These are phyloP conservation scores for Penicillium nucicola DNA, from an alignment of 495 filamentous ascomycete genomes.

Conservation along the genomic window DNA sequence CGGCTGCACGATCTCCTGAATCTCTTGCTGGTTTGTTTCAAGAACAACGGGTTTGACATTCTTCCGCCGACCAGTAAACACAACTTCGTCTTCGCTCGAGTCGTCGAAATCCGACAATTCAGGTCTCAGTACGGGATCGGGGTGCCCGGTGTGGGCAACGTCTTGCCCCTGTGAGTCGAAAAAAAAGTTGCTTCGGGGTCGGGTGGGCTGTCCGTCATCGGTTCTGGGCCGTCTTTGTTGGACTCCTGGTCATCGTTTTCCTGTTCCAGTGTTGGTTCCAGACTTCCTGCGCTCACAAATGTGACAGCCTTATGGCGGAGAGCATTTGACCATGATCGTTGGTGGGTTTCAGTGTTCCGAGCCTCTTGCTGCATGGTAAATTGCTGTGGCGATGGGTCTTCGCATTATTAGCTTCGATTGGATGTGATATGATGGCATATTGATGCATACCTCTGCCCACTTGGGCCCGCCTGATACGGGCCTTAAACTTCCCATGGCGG, in stretches of 20 bases:
- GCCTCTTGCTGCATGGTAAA: conserved; percentile 75
- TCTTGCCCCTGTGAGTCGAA: conserved; percentile 19
- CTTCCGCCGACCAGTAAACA: conserved; percentile 36
- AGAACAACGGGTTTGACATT: conserved; percentile 11
- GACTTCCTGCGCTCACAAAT: conserved; percentile 71
- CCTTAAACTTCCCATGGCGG: conserved; percentile 29
- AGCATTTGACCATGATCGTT: conserved; percentile 27
- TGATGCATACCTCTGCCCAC: background rate
- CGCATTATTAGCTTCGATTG: background rate
- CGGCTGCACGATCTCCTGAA: conserved; percentile 7
- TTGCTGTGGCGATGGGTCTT: conserved; percentile 15
- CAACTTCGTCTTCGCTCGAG: conserved; percentile 44
- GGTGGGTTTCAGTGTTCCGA: conserved; percentile 66
- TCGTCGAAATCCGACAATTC: conserved; percentile 12
- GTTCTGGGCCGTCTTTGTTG: background rate
- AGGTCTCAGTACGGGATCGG: conserved; percentile 7
- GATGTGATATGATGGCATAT: background rate
- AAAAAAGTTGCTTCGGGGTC: conserved; percentile 18
- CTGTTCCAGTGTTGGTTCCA: conserved; percentile 35
- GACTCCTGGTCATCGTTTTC: conserved; percentile 2
- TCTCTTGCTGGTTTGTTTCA: conserved; percentile 12
- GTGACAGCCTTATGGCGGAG: conserved; percentile 58
- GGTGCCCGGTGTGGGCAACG: conserved; percentile 12
- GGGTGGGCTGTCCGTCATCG: conserved; percentile 1
- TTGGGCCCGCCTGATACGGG: conserved; percentile 15